Base-by-base conservation (phyloP, 2,329 filamentous ascomycete genomes). In the Emmonsiellopsis sp. region DNA sequence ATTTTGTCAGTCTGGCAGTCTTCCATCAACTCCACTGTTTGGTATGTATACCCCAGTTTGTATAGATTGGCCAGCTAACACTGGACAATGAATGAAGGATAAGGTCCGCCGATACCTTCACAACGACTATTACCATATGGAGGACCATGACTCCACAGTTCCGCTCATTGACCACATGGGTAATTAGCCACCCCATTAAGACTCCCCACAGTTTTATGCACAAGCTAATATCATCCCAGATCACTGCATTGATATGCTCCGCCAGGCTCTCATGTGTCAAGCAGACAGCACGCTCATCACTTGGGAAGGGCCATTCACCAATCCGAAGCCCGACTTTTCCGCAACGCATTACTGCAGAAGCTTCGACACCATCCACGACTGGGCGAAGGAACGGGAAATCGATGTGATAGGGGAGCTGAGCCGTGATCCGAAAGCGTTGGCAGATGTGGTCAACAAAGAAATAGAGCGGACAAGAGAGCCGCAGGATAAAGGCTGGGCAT, bases 21-120 rank as follows among this genome's bases (percentile, higher is more conserved):
- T 58, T 59, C 44, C 55, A 64, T 50, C 61, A 64, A 38, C 57
- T 64, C 1, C 61, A 64, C 43, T 65, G 61, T 37, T 37, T 63
- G 51, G 62, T 62, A 58, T 26, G 55, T 49, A 30, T 32, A 13
- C 32, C 10, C 35, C 32, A 8, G 2, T 38, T 13, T 7, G 7
- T 4, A 30, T 30, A 37, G 13, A 44, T n/a, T 9, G 45, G n/a
- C 11, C 8, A 11, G 34, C 30, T 45, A 30, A 48, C 30, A 7
- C 44, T 35, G 31, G 30, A 9, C 11, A 5, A 3, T 46, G n/a
- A 20, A 10, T 38, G 40, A 42, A 55, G 55, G 58, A 59, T 42
- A 54, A 53, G 47, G 38, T 58, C 35, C 54, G 57, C 8, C 34
- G 40, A 20, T 58, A 56, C 16, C 53, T 55, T 35, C 58, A 59